Evolutionary conservation across 148 eudicot species (phyloP).

Genomic region (Pharnaceum exiguum): DNA sequence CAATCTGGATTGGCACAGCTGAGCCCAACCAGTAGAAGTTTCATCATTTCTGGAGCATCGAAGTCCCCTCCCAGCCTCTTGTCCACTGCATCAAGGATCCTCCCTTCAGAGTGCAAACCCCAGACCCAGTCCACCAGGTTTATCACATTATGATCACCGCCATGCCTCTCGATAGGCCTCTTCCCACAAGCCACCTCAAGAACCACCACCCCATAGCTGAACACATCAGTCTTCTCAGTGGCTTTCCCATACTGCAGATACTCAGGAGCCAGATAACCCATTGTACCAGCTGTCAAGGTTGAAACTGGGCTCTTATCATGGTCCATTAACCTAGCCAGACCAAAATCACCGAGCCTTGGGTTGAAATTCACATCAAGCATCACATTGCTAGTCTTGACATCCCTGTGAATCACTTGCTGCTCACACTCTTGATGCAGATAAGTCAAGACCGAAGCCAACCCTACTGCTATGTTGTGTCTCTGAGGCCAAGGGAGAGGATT

Average conservation of each 20-base stretch:
- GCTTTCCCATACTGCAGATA: slow-evolving; percentile 78
- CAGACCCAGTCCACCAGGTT: slow-evolving; percentile 87
- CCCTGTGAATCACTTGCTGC: slow-evolving; percentile 78
- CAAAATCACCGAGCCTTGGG: slow-evolving; percentile 76
- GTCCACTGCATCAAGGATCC: slow-evolving; percentile 49
- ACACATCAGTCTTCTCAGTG: slow-evolving; percentile 75
- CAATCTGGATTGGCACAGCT: slow-evolving; percentile 80
- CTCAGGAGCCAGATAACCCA: slow-evolving; percentile 92
- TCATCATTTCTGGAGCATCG: slow-evolving; percentile 42
- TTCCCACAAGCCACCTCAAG: slow-evolving; percentile 77
- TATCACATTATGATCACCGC: slow-evolving; percentile 39
- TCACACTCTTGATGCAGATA: slow-evolving; percentile 84
- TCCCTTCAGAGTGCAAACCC: slow-evolving; percentile 59
- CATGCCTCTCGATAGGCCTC: slow-evolving; percentile 70
- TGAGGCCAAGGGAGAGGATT: slow-evolving; percentile 48
- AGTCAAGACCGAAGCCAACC: slow-evolving; percentile 72
- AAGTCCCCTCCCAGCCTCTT: slow-evolving; percentile 46
- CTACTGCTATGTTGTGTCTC: slow-evolving; percentile 63
- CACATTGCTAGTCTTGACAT: slow-evolving; percentile 67
- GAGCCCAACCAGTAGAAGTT: slow-evolving; percentile 59
- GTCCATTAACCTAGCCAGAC: slow-evolving; percentile 78
- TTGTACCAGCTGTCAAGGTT: slow-evolving; percentile 77
- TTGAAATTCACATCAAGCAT: slow-evolving; percentile 61
- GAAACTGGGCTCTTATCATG: slow-evolving; percentile 76
- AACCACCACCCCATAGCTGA: slow-evolving; percentile 75